Base-by-base conservation (phyloP, 1,284 basidiomycete species). In the Cryptococcus floricola region DNA sequence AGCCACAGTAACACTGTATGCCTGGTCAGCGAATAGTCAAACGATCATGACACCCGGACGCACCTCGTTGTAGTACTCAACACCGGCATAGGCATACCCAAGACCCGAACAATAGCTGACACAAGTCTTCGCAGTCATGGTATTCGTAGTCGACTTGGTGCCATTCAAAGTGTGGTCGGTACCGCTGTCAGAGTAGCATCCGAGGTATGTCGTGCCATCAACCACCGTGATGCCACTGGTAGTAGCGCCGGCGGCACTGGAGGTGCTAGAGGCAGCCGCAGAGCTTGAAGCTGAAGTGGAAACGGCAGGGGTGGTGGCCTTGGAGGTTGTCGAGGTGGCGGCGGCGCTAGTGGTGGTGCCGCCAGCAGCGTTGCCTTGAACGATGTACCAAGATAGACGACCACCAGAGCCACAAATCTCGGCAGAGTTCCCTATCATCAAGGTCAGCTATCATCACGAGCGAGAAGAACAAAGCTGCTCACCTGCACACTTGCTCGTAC, bases 211-310 rank as follows among this genome's bases (percentile, higher is more conserved):
- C 10, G 8, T 27, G 52, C 38, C 52, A 45, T 16, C 41, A 18
- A 49, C 28, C 13, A 34, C 31, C 7, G 31, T 34, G 31, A 34
- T 10, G 10, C 31, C 31, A 34, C 31, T 34, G 7, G 57, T 73
- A 70, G 38, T 73, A 74, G 53, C 70, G 65, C 64, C 75, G 76
- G 60, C 74, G 74, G 68, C 71, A 73, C 71, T 74, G 76, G 66
- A 73, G 71, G 61, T 75, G 69, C 10, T 73, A 72, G 39, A 68
- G 64, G 25, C 73, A 73, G 58, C 74, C 70, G 18, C 73, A 59
- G 59, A 67, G 31, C 23, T 23, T 23, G 31, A 34, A 34, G 31
- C 23, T 23, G 23, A 34, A 10, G 31, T 34, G 31, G 59, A 51
- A 19, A 57, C 34, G 5, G 55, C 42, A 50, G 23, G 3, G n/a